Evolutionary conservation across 1,284 basidiomycete species (phyloP), one percentile per base, ranked within the genome.

Genomic region (Phlebopus sp.): DNA sequence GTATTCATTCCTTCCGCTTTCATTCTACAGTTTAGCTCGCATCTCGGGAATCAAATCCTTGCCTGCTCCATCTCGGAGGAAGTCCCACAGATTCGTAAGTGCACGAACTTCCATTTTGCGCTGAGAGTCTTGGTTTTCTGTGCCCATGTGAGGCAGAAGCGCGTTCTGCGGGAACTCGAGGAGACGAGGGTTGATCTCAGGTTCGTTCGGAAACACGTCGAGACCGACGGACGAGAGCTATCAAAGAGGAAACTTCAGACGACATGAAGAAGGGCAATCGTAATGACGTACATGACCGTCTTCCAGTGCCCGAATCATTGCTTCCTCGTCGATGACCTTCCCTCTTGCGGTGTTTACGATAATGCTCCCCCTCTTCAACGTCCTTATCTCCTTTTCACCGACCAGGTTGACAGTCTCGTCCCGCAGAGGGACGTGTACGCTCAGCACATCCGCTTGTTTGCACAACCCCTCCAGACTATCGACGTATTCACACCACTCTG

Each of bases 321-420:
- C 92, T 3, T 79, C 82, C 67, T 96, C 92, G 55, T 95, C 90
- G 37, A 96, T 81, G 19, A 96, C 84, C 60, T 90, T 93, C 5
- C 93, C 93, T 36, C 93, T 73, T 17, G 93, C 92, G 2, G 93
- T 96, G 66, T 96, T 97, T 57, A 96, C 78, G 53, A 97, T 79
- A 38, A 93, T 77, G 1, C 84, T 77, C 6, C 88, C 88, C 46
- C 81, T 81, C 75, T 90, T 95, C 76, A 97, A 76, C 60, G 76
- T 74, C 42, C 83, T 72, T 51, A 97, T 93, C 75, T 86, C 82
- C 55, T 78, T 78, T 64, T 87, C 86, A 2, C 85, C 86, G 4
- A 97, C 86, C 18, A 86, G 69, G 2, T 84, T 81, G 44, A 82
- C 78, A 8, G 94, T 97, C 39, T 91, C 83, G 23, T 76, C 68